Percentiles rank a stretch among this genome's conserved stretches.
Evolutionary conservation across 208 protist genomes (phyloP).

Genomic region (Acanthamoeba culbertsoni): DNA sequence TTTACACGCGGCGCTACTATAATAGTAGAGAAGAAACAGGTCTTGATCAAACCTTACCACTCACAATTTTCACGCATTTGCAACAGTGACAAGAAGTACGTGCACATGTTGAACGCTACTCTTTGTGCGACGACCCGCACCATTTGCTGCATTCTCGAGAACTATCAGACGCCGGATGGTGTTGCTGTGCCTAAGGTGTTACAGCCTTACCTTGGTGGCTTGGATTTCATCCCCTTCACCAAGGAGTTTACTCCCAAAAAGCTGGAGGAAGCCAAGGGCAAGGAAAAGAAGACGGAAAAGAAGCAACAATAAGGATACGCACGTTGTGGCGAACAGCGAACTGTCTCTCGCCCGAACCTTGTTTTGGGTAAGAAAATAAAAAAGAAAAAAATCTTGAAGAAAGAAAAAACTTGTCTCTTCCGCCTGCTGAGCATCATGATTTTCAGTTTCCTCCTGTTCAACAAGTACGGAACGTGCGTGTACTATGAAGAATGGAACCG

Average conservation of each 20-base stretch:
- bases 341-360: too few species aligned
- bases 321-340: too few species aligned
- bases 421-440: constrained; percentile 27
- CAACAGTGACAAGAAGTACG: constrained; percentile 93
- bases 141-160: constrained; percentile 99
- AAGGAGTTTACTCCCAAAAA: neutral
- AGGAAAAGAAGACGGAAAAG: neutral
- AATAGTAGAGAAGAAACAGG: too few species aligned
- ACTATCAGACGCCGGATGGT: constrained; percentile 88
- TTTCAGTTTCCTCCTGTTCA: constrained; percentile 73
- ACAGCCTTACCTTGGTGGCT: constrained; percentile 84
- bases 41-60: too few species aligned
- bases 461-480: constrained; percentile 62
- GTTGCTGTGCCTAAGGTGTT: constrained; percentile 85
- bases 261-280: neutral
- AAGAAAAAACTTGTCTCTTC: neutral
- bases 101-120: constrained; percentile 99
- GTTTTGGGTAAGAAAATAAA: neutral
- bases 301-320: neutral
- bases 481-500: constrained; percentile 74
- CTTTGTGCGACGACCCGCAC: constrained; percentile 97
- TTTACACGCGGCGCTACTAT: neutral
- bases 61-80: too few species aligned
- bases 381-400: neutral
- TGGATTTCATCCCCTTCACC: constrained; percentile 75